Base-by-base conservation (phyloP, 257 asterid genomes). In the Jacaranda copaia region DNA sequence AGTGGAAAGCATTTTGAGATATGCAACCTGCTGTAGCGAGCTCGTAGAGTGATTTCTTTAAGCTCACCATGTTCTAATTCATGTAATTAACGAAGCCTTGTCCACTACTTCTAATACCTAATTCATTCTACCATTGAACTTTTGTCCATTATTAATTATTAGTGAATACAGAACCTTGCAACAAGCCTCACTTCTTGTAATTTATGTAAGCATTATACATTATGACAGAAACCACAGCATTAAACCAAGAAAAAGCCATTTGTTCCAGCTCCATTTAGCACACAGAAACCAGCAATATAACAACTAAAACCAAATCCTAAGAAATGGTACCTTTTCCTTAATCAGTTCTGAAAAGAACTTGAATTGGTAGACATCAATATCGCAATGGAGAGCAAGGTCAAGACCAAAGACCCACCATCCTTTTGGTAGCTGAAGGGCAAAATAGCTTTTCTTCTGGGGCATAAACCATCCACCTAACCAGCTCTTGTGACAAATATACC, bases 391-490 rank as follows among this genome's bases (percentile, higher is more conserved):
- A 80, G 99, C 98, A 63, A 89, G 97, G 85, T 96, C 99, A 39
- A 96, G 96, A 69, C 97, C 99, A 83, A 96, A 96, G 77, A 96
- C 87, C 99, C 99, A 96, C 99, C 99, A 96, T 81, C 97, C 91
- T 76, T 90, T 90, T 2, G 99, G 97, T 11, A 96, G 89, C 88
- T 96, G 97, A 82, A 96, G 89, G 69, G 99, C 99, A 61, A 96
- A 96, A 84, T 96, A 96, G 82, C 99, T 96, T 79, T 86, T 93
- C 92, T 85, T 93, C 87, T 96, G 98, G 76, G 99, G 99, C 99
- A 96, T 93, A 84, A 96, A 89, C 99, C 99, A 96, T 59, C 99
- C 99, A 42, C 98, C 98, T 81, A 96, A 81, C 99, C 99, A 96
- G 82, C 98, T 96, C 86, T 90, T 91, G 85, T 96, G 99, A 87